Evolutionary conservation across 768 basidiomycete species (phyloP).

Genomic region (Boletus rubropictus): DNA sequence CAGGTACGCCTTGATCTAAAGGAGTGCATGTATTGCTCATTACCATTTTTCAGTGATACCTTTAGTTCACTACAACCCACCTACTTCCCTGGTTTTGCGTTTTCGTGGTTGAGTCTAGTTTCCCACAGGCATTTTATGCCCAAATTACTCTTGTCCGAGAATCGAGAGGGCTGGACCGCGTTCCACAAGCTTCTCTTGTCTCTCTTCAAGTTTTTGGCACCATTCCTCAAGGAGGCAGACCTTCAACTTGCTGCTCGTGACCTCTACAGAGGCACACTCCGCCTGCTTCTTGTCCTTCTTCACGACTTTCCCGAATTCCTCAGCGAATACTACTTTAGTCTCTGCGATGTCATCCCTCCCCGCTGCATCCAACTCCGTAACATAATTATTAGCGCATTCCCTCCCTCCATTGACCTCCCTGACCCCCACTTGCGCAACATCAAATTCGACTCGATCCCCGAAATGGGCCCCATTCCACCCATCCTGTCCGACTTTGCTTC

Average conservation of each 20-base stretch:
- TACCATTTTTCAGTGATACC: conserved; percentile 59
- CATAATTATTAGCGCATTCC: conserved; percentile 94
- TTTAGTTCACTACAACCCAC: conserved; percentile 94
- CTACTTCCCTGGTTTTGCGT: conserved; percentile 96
- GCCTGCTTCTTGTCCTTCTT: conserved; percentile 88
- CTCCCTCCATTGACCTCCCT: conserved; percentile 71
- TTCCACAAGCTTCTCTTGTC: conserved; percentile 94
- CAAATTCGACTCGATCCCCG: conserved; percentile 70
- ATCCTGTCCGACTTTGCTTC: conserved; percentile 88
- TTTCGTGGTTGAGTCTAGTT: conserved; percentile 95
- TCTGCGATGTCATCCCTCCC: conserved; percentile 89
- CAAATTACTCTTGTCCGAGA: conserved; percentile 79
- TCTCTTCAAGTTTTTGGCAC: conserved; percentile 89
- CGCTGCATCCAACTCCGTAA: conserved; percentile 95
- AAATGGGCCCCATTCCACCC: conserved; percentile 89
- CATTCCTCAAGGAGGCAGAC: conserved; percentile 81
- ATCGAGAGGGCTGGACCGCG: conserved; percentile 93
- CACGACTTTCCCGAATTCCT: conserved; percentile 99
- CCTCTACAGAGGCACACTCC: conserved; percentile 84
- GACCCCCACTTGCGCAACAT: conserved; percentile 78
- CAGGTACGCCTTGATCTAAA: conserved; percentile 46
- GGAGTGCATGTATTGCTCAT: neutral
- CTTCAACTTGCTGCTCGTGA: conserved; percentile 76
- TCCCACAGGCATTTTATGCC: conserved; percentile 98
- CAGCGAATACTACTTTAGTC: conserved; percentile 92